Conservation (phyloP, 106 monocot genomes). For the Hemerocallis citrina region DNA sequence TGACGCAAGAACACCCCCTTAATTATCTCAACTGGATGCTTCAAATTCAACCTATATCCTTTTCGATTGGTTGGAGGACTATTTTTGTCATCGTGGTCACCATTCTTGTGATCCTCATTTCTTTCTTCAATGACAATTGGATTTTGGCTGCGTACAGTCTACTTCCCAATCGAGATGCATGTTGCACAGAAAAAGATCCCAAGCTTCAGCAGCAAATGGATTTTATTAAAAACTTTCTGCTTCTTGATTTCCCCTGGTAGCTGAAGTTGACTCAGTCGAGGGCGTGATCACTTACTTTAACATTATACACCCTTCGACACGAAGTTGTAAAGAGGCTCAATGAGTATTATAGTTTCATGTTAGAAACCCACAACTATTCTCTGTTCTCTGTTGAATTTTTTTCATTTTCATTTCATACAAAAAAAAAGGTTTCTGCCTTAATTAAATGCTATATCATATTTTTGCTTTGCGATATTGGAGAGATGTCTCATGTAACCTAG, state of each 20-base stretch:
- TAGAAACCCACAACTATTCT: too few species aligned
- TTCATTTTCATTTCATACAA: too few species aligned
- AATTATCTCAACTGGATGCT: neutral
- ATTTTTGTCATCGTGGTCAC: slow-evolving; percentile 13
- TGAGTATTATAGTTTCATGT: too few species aligned
- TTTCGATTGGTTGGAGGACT: slow-evolving; percentile 22
- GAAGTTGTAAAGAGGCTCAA: too few species aligned
- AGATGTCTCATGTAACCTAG: too few species aligned
- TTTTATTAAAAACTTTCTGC: slow-evolving; percentile 24
- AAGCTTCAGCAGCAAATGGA: too few species aligned
- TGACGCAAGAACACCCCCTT: neutral
- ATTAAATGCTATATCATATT: too few species aligned
- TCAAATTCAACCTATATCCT: slow-evolving; percentile 11
- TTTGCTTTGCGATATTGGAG: too few species aligned
- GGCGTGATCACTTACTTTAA: slow-evolving; percentile 10
- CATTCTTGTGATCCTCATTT: slow-evolving; percentile 17
- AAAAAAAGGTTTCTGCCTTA: too few species aligned
- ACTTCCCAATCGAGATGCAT: slow-evolving; percentile 26
- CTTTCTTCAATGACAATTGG: slow-evolving; percentile 26
- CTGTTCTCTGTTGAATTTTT: too few species aligned
- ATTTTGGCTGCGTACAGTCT: slow-evolving; percentile 30
- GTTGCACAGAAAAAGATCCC: slow-evolving; percentile 8
- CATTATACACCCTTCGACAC: too few species aligned
- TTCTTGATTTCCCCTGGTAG: slow-evolving; percentile 19
- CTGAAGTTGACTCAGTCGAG: slow-evolving; percentile 18